phyloP scores from a whole-genome alignment of 768 basidiomycete genomes.

The Lanmaoa pseudosensibilis region DNA sequence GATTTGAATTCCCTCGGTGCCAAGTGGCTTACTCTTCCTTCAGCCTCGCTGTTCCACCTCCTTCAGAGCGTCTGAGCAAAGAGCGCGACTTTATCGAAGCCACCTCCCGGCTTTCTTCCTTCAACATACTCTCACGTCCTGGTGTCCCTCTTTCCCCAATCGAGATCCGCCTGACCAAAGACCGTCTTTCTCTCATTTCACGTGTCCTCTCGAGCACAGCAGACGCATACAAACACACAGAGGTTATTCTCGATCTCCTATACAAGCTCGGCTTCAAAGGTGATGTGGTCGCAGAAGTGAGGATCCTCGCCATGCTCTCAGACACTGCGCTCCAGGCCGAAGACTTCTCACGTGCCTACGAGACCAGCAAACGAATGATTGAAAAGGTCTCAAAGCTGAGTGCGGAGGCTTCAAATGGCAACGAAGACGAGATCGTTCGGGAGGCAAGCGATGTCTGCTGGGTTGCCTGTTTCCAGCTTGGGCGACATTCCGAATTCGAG shows the following conservation, averaged over 20 bases:
- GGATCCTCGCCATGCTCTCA: conserved; percentile 86
- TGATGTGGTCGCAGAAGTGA: conserved; percentile 75
- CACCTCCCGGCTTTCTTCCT: conserved; percentile 92
- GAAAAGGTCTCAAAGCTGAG: conserved; percentile 54
- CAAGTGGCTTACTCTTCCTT: conserved; percentile 9
- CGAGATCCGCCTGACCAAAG: conserved; percentile 89
- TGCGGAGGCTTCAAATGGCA: conserved; percentile 25
- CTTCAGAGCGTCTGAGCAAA: conserved; percentile 56
- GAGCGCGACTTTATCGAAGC: conserved; percentile 97
- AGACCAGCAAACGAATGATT: conserved; percentile 72
- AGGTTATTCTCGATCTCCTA: conserved; percentile 88
- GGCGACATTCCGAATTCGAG: conserved; percentile 73
- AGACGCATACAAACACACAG: conserved; percentile 88
- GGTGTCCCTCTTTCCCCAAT: conserved; percentile 84
- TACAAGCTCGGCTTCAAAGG: conserved; percentile 80
- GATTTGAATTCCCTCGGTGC: background rate
- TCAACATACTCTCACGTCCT: conserved; percentile 74
- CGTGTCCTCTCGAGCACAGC: conserved; percentile 80
- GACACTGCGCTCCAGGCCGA: conserved; percentile 82
- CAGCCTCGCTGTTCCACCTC: conserved; percentile 75
- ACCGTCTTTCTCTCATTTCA: conserved; percentile 84
- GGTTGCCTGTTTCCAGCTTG: conserved; percentile 87
- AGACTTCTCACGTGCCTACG: conserved; percentile 75
- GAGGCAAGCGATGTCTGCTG: conserved; percentile 84
- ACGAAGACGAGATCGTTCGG: conserved; percentile 42